Conservation (phyloP, 2,329 filamentous ascomycete genomes). For the Xylaria sp. region DNA sequence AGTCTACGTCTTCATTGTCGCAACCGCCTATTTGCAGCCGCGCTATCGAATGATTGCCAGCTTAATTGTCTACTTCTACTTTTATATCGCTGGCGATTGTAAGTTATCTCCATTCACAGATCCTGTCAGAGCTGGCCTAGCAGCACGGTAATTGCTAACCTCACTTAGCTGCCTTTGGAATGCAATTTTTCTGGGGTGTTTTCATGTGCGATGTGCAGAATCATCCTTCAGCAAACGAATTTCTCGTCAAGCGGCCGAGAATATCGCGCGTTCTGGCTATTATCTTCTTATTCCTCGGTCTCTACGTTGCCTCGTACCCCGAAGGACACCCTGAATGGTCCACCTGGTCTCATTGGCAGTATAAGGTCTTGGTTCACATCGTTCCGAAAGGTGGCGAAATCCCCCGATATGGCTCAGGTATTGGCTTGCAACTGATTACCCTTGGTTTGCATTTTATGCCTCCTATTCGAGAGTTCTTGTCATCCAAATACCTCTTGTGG, state of each 20-base stretch:
- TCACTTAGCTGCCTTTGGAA: constrained; percentile 58
- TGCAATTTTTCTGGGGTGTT: constrained; percentile 71
- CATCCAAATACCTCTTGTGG: constrained; percentile 67
- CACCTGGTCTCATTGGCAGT: constrained; percentile 64
- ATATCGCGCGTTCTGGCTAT: constrained; percentile 58
- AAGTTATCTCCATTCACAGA: constrained; percentile 33
- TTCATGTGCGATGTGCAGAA: constrained; percentile 70
- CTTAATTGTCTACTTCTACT: constrained; percentile 61
- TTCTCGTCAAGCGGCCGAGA: constrained; percentile 58
- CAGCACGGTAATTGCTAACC: constrained; percentile 30
- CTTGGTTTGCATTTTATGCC: constrained; percentile 51
- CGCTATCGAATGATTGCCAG: constrained; percentile 61
- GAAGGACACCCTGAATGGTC: constrained; percentile 65
- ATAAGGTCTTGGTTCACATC: constrained; percentile 56
- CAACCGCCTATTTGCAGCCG: constrained; percentile 61
- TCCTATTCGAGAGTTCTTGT: constrained; percentile 62
- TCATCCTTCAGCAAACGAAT: constrained; percentile 58
- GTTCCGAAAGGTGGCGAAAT: constrained; percentile 60
- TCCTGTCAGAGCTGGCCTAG: neutral
- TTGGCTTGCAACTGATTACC: constrained; percentile 50
- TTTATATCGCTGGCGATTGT: constrained; percentile 55
- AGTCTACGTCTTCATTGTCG: constrained; percentile 65
- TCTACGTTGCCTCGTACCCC: constrained; percentile 70
- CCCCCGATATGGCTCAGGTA: constrained; percentile 55
- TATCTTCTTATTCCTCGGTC: constrained; percentile 62